Evolutionary conservation across 2,329 filamentous ascomycete species (phyloP), one percentile per base, ranked within the genome.

Genomic region (Sclerotinia spermophila): DNA sequence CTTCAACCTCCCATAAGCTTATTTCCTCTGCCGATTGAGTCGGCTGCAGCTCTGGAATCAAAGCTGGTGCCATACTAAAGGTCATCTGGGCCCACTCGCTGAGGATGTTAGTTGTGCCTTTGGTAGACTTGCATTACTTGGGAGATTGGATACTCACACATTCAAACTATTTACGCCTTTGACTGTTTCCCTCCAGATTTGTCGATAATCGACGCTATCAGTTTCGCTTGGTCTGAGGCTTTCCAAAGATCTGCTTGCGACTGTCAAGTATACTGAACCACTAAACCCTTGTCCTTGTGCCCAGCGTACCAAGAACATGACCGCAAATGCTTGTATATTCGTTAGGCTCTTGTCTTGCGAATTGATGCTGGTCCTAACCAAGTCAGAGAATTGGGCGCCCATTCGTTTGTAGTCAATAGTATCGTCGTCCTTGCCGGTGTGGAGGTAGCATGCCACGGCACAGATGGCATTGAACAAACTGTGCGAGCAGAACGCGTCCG

Each of bases 1-100:
- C 55, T 10, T 66, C 61, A 3, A 42, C 11, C 27, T 69, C 59
- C n/a, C 51, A 66, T 48, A 6, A 38, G 38, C 75, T 73, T 24
- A 72, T 38, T 21, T 60, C 53, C 30, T 75, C 53, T 44, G 73
- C 68, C n/a, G 21, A 33, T 33, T 58, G 55, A 17, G 19, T 45
- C 21, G 62, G 62, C 45, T 64, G 48, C 11, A 56, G 21, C 27
- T 68, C 53, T 30, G 71, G 62, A 7, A 61, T 68, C 17, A 76
- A 13, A 1, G 51, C 60, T 15, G 67, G 66, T 13, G 79, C 75
- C 15, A 73, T 70, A 51, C 78, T 76, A 58, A 77, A 80, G 10
- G 78, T 79, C 53, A 78, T 72, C 55, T 77, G 77, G 40, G 77
- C 75, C 79, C 79, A 80, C 71, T 80, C 78, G 71, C 79, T 80